Base-by-base conservation (phyloP, 345 rosid species). In the Combretum micranthum region DNA sequence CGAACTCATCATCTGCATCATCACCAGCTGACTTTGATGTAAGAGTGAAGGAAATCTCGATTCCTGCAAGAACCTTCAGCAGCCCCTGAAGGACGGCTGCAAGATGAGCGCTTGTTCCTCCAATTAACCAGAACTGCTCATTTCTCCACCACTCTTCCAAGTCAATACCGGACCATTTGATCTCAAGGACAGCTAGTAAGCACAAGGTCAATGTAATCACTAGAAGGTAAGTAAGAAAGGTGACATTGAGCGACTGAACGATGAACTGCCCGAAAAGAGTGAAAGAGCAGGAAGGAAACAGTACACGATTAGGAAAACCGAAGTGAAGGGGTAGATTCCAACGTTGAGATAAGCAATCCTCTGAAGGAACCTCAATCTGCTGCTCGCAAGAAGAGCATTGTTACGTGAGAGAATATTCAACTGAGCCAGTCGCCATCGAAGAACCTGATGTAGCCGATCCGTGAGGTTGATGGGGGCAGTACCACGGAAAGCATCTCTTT, bases 141-240 rank as follows among this genome's bases (percentile, higher is more conserved):
- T 90, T 86, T 57, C 97, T 79, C 92, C 97, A 90, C 97, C 97
- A 90, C 47, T 87, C 90, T 56, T 90, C 93, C 8, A 90, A 66
- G 18, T 61, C 60, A 43, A 90, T 74, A 2, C 93, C 90, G 10
- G 90, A 81, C 95, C 95, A 90, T 44, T 83, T 90, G 56, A 86
- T 75, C 72, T 90, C 95, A 12, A 90, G 90, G 44, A 87, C 68
- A 0, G 92, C 90, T 5, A 90, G 75, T 2, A 73, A 67, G 54
- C 86, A 81, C 0, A 90, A 79, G 45, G 90, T 77, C 42, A 83
- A 6, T 3, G 90, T 79, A 70, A 90, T 81, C 4, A 55, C 43
- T 51, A 86, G 63, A 56, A 90, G 84, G 78, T 83, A 84, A 0
- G 66, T 50, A 0, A 90, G 90, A 75, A 90, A 90, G 7, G 68